A percentile compares a stretch with the other conserved stretches of the same genome.
phyloP scores from a whole-genome alignment of 2,329 filamentous ascomycete species.

The Talaromyces sp. region DNA sequence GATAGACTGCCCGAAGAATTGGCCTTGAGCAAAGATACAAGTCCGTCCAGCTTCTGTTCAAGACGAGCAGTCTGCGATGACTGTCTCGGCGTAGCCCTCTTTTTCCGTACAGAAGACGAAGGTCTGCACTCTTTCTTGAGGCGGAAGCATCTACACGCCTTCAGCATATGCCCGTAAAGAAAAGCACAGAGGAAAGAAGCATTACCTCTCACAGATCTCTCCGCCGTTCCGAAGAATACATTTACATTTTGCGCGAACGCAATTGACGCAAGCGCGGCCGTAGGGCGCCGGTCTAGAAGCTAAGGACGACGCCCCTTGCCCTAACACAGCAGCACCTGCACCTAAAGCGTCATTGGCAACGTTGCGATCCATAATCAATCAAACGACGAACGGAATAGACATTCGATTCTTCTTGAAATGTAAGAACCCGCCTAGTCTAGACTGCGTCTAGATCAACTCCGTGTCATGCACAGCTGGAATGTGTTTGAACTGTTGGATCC shows the following conservation, averaged over 20 bases:
- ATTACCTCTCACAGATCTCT: constrained; percentile 20
- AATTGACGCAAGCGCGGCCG: constrained; percentile 25
- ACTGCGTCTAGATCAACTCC: not conserved
- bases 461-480: not conserved
- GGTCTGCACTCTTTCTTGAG: constrained; percentile 43
- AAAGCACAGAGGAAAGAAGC: not conserved
- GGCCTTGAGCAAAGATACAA: constrained; percentile 29
- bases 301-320: not conserved
- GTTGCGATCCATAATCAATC: not conserved
- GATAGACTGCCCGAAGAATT: constrained; percentile 17
- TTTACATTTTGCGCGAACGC: constrained; percentile 26
- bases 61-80: constrained; percentile 24
- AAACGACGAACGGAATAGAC: not conserved
- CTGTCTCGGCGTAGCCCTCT: constrained; percentile 17
- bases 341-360: not conserved
- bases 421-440: not conserved
- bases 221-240: constrained; percentile 21
- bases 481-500: not conserved
- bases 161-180: not conserved
- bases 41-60: constrained; percentile 28
- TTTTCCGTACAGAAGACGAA: constrained; percentile 33
- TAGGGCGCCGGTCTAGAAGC: constrained; percentile 17
- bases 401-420: not conserved
- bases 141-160: constrained; percentile 38
- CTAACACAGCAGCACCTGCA: not conserved